Base-by-base conservation (phyloP, 1,139 yeast genomes). In the Kurtzmaniella natalensis region DNA sequence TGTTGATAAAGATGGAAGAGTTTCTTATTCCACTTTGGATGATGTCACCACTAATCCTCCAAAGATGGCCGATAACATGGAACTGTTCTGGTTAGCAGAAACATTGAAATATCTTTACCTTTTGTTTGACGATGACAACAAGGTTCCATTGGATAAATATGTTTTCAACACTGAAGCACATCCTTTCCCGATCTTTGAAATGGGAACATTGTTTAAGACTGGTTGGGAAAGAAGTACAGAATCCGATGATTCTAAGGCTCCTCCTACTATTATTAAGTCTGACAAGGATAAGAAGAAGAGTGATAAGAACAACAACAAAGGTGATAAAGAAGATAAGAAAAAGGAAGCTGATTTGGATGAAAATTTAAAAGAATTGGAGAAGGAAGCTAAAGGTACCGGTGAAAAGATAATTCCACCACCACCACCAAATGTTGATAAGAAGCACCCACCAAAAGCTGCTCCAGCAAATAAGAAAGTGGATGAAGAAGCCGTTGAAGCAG, bases 91-190 rank as follows among this genome's bases (percentile, higher is more conserved):
- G 97, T 67, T 86, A 38, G 89, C 96, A 0, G 96, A 89, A 57
- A 89, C 97, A 1, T 72, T 89, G 52, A 89, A 89, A 58, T 89
- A 89, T 56, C 68, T 89, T 38, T 88, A 87, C 55, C 64, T 89
- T 41, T 66, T 89, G 45, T 89, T 89, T 58, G 87, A 83, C 46
- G 78, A 79, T 28, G 71, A 70, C 14, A 66, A 72, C 46, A 65
- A 67, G 39, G 55, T 78, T 39, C 79, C 83, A 30, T 64, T 84
- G 41, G 79, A 78, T 32, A 61, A 81, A 40, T 74, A 81, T 39
- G 89, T 89, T 2, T 87, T 87, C 68, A 89, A 86, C 57, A 86
- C 96, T 2, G 96, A 86, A 51, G 96, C 95, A 0, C 97, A 89
- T 57, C 94, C 95, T 29, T 76, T 89, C 61, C 96, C 96, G 15